Base-by-base conservation (phyloP, 106 monocot genomes). In the Dendrobium officinale region DNA sequence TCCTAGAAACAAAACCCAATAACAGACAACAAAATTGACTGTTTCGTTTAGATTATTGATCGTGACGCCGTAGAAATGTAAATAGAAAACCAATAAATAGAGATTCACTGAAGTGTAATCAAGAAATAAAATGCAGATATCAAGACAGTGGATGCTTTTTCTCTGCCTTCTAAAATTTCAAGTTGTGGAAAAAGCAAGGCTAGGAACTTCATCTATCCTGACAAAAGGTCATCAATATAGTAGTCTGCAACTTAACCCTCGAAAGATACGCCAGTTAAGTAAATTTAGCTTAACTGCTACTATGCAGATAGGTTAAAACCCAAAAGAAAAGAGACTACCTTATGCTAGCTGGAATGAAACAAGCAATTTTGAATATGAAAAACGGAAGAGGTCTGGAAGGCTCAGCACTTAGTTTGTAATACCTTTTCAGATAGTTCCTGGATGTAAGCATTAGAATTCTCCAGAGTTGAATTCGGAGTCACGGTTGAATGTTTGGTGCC, bases 351-450 rank as follows among this genome's bases (percentile, higher is more conserved):
- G 51, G 15, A 51, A 51, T 51, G 51, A 51, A 15, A 33, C 16
- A 80, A 72, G 17, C 18, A 70, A 29, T 8, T 7, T 49, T 33
- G 4, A 45, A 67, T 8, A 66, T 24, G 15, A 9, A 59, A 20
- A 77, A 16, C 43, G 9, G 9, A 1, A 16, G 31, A n/a, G 31
- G 16, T 77, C 18, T 27, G 33, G 55, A 54, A 55, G 1, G 49
- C 41, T 22, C 47, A 49, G 77, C 18, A 26, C 24, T 64, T 64
- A 64, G 64, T 24, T 64, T 24, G 64, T 31, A 70, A 72, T 86
- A 93, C 93, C 93, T 89, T 87, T 9, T 86, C 87, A 79, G 82
- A 84, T 13, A 93, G 80, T 54, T 81, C 81, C 31, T 85, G 89
- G 17, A 91, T 89, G 77, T 87, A 79, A 22, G 54, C 80, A 51